Percentiles rank a stretch among this genome's conserved stretches.
Evolutionary conservation across 768 basidiomycete genomes (phyloP).

Genomic region (Piloderma croceum): DNA sequence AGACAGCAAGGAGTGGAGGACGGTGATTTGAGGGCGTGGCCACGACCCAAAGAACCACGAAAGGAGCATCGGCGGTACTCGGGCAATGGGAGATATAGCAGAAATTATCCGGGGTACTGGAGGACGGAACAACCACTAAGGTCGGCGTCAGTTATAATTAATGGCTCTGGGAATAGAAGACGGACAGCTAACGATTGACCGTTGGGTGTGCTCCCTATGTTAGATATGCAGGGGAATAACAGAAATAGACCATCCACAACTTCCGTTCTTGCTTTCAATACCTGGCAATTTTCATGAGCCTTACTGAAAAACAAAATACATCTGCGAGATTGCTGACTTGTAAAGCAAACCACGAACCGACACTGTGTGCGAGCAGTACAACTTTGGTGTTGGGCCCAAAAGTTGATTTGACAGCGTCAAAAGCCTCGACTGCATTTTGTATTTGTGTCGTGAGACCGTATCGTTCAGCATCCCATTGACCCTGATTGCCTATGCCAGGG

Average conservation of each 20-base stretch:
- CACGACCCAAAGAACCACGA: constrained; percentile 42
- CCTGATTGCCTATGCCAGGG: constrained; percentile 28
- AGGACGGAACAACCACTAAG: constrained; percentile 42
- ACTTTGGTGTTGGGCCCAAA: constrained; percentile 34
- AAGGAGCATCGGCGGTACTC: constrained; percentile 35
- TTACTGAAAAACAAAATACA: too few species aligned
- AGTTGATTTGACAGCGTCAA: constrained; percentile 37
- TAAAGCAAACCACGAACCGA: constrained; percentile 64
- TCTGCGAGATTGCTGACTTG: constrained; percentile 48
- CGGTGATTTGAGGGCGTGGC: constrained; percentile 41
- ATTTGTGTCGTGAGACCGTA: constrained; percentile 45
- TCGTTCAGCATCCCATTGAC: constrained; percentile 19
- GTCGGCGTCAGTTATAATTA: not conserved
- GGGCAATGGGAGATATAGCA: constrained; percentile 36
- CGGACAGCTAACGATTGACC: constrained; percentile 54
- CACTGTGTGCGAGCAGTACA: constrained; percentile 59
- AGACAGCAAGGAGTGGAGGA: constrained; percentile 44
- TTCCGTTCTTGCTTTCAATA: constrained; percentile 41
- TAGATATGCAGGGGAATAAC: constrained; percentile 64
- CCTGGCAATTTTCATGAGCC: too few species aligned
- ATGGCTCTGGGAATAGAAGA: constrained; percentile 4
- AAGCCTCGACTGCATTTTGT: constrained; percentile 47
- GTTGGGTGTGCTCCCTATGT: constrained; percentile 62
- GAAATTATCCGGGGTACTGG: constrained; percentile 42
- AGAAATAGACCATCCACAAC: constrained; percentile 44